Conservation (phyloP, 495 filamentous ascomycete species). For the Penicillium steckii region DNA sequence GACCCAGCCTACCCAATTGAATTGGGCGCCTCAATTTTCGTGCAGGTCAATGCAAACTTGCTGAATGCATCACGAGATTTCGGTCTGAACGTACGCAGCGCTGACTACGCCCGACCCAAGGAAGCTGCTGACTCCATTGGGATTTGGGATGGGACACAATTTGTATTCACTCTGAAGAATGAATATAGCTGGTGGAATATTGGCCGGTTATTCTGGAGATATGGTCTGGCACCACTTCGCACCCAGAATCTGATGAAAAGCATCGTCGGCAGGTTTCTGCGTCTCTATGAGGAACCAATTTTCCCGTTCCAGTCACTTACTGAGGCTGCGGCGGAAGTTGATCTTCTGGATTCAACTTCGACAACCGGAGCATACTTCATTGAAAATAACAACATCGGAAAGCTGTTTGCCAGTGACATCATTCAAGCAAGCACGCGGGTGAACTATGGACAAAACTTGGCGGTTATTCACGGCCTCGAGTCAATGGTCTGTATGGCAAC, state of each 20-base stretch:
- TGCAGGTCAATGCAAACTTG: conserved; percentile 80
- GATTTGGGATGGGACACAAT: conserved; percentile 78
- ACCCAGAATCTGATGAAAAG: conserved; percentile 71
- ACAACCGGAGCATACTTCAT: conserved; percentile 72
- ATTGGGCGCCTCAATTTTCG: conserved; percentile 90
- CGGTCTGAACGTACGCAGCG: conserved; percentile 52
- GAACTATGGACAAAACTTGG: conserved; percentile 91
- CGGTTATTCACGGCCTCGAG: conserved; percentile 81
- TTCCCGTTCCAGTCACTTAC: conserved; percentile 84
- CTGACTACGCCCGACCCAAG: conserved; percentile 30
- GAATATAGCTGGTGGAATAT: conserved; percentile 74
- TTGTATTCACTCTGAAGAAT: conserved; percentile 65
- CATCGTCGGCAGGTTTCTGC: conserved; percentile 70
- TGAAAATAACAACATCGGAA: conserved; percentile 61
- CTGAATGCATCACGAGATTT: conserved; percentile 72
- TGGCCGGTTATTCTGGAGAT: conserved; percentile 78
- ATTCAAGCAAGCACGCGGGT: conserved; percentile 91
- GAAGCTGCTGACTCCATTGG: conserved; percentile 56
- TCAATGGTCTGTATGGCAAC: conserved; percentile 94
- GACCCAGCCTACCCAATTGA: conserved; percentile 73
- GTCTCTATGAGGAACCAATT: conserved; percentile 74
- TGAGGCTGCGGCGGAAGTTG: conserved; percentile 60
- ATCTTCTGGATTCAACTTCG: conserved; percentile 60
- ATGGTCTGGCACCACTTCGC: conserved; percentile 74
- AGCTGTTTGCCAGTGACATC: conserved; percentile 73